Evolutionary conservation across 2,329 filamentous ascomycete species (phyloP), one percentile per base, ranked within the genome.

Genomic region (Trichophyton schoenleinii): DNA sequence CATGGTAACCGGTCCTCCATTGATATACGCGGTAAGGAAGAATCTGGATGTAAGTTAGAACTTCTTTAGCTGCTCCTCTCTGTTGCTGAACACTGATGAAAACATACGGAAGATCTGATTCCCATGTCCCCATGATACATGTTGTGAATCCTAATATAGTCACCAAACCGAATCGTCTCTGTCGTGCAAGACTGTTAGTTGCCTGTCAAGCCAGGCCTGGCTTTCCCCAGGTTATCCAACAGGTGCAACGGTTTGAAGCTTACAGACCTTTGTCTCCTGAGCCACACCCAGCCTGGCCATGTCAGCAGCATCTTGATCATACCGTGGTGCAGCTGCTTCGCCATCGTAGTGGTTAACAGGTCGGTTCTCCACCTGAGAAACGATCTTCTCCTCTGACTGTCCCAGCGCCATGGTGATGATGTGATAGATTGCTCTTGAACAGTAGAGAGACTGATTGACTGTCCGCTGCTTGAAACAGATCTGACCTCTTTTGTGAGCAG

Each of bases 1-100:
- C 57, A 75, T 63, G 18, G 71, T 70, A 15, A 71, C 72, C n/a
- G 72, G 71, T 3, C 73, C 73, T 42, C 73, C 73, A 63, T 75
- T 69, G 20, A 68, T 70, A 63, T 74, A 64, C 1, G 70, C 72
- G 49, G 67, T 66, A 3, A 63, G 62, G 34, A 73, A 61, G 48
- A 73, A 59, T 60, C 71, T 62, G 18, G 2, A 28, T 3, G n/a
- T 9, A 28, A 13, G 25, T 58, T 31, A 44, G 55, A 8, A 44
- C 34, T 38, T 38, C 6, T 38, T 34, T 25, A 2, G 13, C 8
- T 25, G 41, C 1, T 41, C 11, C 11, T 31, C 6, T 13, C 1
- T 13, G 22, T 1, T 36, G 25, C 15, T 3, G 2, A n/a, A 48
- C 25, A 28, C 3, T 0, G 13, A 44, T 3, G 20, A 59, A 13